Evolutionary conservation across 805 yeast species (phyloP).

Genomic region (Myxozyma lipomycoides): DNA sequence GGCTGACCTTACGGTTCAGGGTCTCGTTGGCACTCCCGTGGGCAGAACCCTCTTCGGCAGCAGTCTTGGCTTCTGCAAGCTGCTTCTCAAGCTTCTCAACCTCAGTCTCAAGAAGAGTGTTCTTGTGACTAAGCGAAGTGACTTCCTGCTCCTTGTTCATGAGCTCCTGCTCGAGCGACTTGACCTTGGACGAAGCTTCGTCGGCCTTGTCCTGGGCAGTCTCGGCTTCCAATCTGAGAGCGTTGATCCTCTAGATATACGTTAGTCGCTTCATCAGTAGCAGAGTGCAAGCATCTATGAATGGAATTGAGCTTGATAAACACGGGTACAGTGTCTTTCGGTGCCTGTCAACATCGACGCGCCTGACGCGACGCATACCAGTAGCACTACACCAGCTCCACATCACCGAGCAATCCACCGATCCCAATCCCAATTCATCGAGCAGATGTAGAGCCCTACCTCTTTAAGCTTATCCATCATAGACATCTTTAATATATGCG

Average conservation of each 20-base stretch:
- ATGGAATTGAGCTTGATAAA: neutral
- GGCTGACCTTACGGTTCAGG: constrained; percentile 81
- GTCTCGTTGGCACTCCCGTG: constrained; percentile 87
- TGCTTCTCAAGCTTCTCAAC: constrained; percentile 65
- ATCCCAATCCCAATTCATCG: neutral
- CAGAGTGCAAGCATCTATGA: neutral
- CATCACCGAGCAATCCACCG: neutral
- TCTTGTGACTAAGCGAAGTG: constrained; percentile 86
- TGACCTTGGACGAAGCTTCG: constrained; percentile 72
- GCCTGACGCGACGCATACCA: neutral
- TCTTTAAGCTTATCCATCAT: constrained; percentile 51
- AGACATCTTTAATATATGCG: constrained; percentile 20
- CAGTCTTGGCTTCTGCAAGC: constrained; percentile 70
- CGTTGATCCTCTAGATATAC: constrained; percentile 64
- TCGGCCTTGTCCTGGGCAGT: constrained; percentile 96
- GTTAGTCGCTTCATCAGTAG: constrained; percentile 10
- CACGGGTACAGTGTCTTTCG: neutral
- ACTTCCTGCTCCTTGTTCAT: constrained; percentile 93
- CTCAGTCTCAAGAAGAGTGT: constrained; percentile 83
- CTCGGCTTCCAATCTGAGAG: constrained; percentile 91
- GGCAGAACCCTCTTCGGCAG: constrained; percentile 86
- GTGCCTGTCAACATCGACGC: no score
- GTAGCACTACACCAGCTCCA: no score
- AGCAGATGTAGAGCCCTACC: constrained; percentile 36
- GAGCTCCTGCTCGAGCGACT: constrained; percentile 87